phyloP scores from a whole-genome alignment of 768 basidiomycete species.

The Russula sp. region DNA sequence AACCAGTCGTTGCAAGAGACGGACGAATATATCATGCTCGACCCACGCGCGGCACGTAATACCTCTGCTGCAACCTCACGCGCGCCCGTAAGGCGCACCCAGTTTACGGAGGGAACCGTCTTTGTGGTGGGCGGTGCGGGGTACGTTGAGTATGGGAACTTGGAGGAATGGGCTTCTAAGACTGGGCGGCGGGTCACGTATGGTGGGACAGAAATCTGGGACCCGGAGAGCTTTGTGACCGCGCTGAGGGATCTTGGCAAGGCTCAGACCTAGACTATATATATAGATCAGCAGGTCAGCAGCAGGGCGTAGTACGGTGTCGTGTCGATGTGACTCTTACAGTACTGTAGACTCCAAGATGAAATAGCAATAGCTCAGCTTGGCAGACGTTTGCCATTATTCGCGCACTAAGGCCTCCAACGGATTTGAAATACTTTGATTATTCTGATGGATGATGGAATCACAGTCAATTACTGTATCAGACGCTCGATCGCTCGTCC shows the following conservation, averaged over 20 bases:
- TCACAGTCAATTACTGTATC: too few species aligned
- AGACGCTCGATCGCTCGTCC: too few species aligned
- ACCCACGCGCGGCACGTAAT: constrained; percentile 41
- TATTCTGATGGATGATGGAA: too few species aligned
- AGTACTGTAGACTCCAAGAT: neutral
- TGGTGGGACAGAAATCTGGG: constrained; percentile 92
- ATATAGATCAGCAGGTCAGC: too few species aligned
- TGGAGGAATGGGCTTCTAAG: constrained; percentile 88
- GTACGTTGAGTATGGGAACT: constrained; percentile 95
- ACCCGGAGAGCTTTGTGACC: constrained; percentile 80
- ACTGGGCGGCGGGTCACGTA: constrained; percentile 86
- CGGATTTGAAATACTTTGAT: too few species aligned
- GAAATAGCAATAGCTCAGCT: too few species aligned
- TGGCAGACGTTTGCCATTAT: too few species aligned
- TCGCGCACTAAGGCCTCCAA: too few species aligned
- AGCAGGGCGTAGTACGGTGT: neutral
- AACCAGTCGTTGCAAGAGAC: constrained; percentile 73
- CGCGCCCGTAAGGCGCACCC: constrained; percentile 56
- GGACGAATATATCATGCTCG: constrained; percentile 57
- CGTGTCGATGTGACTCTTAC: neutral
- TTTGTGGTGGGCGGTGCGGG: constrained; percentile 97
- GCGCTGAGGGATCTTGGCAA: constrained; percentile 66
- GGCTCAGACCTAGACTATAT: constrained; percentile 32
- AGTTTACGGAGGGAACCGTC: constrained; percentile 84
- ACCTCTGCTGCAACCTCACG: constrained; percentile 34